A percentile compares a stretch with the other conserved stretches of the same genome.
These are phyloP conservation scores for Metroxylon sagu DNA, from an alignment of 176 grass and related monocot genomes.

Conservation along the genomic window DNA sequence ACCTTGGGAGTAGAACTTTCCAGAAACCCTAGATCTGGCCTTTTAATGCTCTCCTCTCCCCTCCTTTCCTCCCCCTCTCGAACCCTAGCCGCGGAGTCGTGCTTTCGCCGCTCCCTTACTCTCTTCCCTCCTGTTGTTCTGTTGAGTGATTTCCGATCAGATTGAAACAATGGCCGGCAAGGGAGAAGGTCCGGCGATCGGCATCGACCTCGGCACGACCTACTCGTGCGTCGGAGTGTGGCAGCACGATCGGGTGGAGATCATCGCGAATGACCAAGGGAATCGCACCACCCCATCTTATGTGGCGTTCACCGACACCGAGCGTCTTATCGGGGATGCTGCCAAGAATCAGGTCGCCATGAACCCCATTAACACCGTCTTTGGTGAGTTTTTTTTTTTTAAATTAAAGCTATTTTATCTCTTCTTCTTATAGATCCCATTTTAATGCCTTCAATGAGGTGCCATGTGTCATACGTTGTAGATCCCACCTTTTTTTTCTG, in stretches of 20 bases:
- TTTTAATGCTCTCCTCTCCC: conserved; percentile 49
- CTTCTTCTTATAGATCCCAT: neutral
- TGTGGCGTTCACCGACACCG: conserved; percentile 11
- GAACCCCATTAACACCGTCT: conserved; percentile 12
- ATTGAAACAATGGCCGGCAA: no score
- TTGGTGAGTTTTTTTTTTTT: neutral
- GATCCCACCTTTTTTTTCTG: neutral
- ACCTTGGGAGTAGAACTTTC: conserved; percentile 10
- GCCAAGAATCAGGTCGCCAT: conserved; percentile 15
- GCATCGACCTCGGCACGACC: no score
- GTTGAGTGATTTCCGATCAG: no score
- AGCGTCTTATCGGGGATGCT: conserved; percentile 14
- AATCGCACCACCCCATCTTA: conserved; percentile 16
- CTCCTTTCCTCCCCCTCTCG: conserved; percentile 23
- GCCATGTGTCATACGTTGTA: neutral
- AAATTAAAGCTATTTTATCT: no score
- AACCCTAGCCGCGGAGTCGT: no score
- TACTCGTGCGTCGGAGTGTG: conserved; percentile 1
- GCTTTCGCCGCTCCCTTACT: no score
- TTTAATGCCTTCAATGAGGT: neutral
- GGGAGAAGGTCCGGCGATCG: no score
- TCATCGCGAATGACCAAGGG: conserved; percentile 17
- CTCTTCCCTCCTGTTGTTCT: no score
- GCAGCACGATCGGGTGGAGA: conserved; percentile 15
- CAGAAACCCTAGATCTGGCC: conserved; percentile 21